These are phyloP conservation scores for Rosellinia necatrix DNA, from an alignment of 2,329 filamentous ascomycete species.

Conservation along the genomic window DNA sequence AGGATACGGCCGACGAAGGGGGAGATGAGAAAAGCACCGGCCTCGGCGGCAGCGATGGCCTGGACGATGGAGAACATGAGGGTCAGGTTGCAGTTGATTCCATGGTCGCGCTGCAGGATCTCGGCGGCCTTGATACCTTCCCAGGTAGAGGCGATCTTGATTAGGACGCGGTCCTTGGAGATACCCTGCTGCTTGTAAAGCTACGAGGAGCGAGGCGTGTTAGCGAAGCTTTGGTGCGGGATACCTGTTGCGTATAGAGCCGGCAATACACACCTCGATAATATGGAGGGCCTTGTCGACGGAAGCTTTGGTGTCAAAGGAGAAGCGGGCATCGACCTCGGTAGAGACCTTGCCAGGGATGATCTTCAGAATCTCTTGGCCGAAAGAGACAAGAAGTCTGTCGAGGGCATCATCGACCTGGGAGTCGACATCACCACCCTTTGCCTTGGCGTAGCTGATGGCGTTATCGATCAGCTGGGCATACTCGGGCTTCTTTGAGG, in stretches of 20 bases:
- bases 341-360: conserved; percentile 98
- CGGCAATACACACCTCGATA: conserved; percentile 75
- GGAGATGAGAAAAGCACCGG: conserved; percentile 94
- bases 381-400: conserved; percentile 95
- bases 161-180: conserved; percentile 90
- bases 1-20: conserved; percentile 99
- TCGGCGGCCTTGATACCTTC: conserved; percentile 99
- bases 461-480: conserved; percentile 87
- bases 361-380: conserved; percentile 95
- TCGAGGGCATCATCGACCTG: conserved; percentile 92
- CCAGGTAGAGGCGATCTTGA: conserved; percentile 99
- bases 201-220: conserved; percentile 50
- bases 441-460: conserved; percentile 81
- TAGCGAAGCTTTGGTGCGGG: conserved; percentile 10
- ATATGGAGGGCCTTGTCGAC: conserved; percentile 96
- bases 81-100: conserved; percentile 97
- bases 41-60: conserved; percentile 95
- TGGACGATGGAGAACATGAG: conserved; percentile 97
- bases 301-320: conserved; percentile 90
- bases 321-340: conserved; percentile 95
- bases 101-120: conserved; percentile 94
- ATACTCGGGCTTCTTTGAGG: conserved; percentile 97
- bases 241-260: not conserved
- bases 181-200: conserved; percentile 94
- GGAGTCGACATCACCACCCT: conserved; percentile 70